Evolutionary conservation across 768 basidiomycete species (phyloP).

Genomic region (Pleurotus citrinopileatus): DNA sequence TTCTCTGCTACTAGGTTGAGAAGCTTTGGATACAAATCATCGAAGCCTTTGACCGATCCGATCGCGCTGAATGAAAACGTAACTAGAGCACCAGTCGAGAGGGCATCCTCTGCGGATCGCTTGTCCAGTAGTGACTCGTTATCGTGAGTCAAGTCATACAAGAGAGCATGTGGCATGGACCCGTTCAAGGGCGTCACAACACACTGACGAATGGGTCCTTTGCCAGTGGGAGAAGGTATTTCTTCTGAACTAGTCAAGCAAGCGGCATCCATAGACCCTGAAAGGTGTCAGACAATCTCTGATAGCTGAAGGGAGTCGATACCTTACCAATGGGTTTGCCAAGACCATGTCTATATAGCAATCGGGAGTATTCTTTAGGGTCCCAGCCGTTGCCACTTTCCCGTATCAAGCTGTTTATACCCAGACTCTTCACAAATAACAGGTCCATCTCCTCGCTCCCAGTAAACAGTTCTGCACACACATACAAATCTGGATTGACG

Average conservation of each 20-base stretch:
- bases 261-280: constrained; percentile 91
- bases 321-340: constrained; percentile 86
- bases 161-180: constrained; percentile 85
- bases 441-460: constrained; percentile 93
- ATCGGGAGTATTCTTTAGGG: constrained; percentile 85
- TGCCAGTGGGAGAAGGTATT: constrained; percentile 78
- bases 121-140: constrained; percentile 92
- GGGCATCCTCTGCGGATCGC: constrained; percentile 89
- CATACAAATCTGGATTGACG: constrained; percentile 89
- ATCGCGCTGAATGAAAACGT: constrained; percentile 87
- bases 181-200: constrained; percentile 80
- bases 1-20: constrained; percentile 86
- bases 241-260: constrained; percentile 78
- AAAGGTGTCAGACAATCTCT: not conserved
- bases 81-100: constrained; percentile 92
- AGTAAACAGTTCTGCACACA: constrained; percentile 96
- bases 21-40: constrained; percentile 95
- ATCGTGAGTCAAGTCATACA: constrained; percentile 97
- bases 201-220: constrained; percentile 73
- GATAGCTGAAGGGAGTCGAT: not conserved
- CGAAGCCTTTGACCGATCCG: constrained; percentile 95
- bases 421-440: constrained; percentile 86
- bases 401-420: constrained; percentile 90
- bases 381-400: constrained; percentile 93
- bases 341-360: constrained; percentile 88